Evolutionary conservation across 1,284 basidiomycete species (phyloP), one percentile per base, ranked within the genome.

Genomic region (Naganishia liquefaciens): DNA sequence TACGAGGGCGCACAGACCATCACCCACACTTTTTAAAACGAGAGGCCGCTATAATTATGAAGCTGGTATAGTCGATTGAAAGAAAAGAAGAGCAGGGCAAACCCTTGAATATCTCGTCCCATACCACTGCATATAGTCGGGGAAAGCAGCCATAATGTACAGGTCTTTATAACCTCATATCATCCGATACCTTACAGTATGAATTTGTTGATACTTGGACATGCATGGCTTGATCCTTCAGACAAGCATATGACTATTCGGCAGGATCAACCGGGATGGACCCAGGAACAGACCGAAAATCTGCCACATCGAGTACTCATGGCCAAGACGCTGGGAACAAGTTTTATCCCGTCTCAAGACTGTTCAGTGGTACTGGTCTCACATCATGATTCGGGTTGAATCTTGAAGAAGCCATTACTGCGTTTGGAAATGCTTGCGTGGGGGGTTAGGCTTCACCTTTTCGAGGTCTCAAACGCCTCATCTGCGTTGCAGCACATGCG

Each of bases 211-310:
- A 83, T 82, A 84, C 82, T 83, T 83, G 80, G 81, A 82, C 83
- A 83, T 82, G 82, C 83, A 84, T 84, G 83, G 82, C 83, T 84
- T 84, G 84, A 83, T 84, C 83, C 84, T 84, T 84, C 82, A 84
- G 83, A 84, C 83, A 84, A 84, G 84, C 83, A 84, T 84, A 84
- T 84, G 82, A 84, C 83, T 84, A 84, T 83, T 84, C n/a, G 84
- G 83, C 83, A 84, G 84, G 83, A 84, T 84, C 83, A 84, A 84
- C 84, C 84, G 84, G 83, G 82, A 69, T 67, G 64, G 39, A 43
- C 30, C 37, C 55, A 51, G 23, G 54, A 63, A 19, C 40, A 15
- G 28, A 30, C 23, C 58, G 40, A n/a, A 51, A 62, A 37, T 63
- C 33, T 19, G 25, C 63, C 46, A 54, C 55, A 50, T 50, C 27